Evolutionary conservation across 495 filamentous ascomycete species (phyloP).

Genomic region (Daldinia grandis): DNA sequence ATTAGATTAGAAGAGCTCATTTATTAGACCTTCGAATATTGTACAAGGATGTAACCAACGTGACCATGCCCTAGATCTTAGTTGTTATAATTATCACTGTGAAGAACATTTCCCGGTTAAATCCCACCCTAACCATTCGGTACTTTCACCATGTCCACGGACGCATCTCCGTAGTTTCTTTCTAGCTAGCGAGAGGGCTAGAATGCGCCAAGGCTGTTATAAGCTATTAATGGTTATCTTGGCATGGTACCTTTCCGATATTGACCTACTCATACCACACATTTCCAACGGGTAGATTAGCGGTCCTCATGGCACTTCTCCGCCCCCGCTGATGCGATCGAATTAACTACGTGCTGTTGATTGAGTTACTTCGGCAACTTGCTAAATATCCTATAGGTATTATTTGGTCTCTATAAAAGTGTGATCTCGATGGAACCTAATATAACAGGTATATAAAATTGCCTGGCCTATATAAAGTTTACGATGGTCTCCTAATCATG

Average conservation of each 20-base stretch:
- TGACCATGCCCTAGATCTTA: not conserved
- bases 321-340: slow-evolving; percentile 4
- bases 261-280: not conserved
- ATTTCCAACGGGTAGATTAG: not conserved
- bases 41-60: not conserved
- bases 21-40: not conserved
- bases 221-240: slow-evolving; percentile 5
- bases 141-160: not conserved
- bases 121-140: not conserved
- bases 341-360: slow-evolving; percentile 16
- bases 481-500: not conserved
- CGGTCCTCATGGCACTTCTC: slow-evolving; percentile 2
- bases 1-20: not conserved
- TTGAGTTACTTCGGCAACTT: slow-evolving; percentile 7
- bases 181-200: slow-evolving; percentile 1
- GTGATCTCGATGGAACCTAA: not conserved
- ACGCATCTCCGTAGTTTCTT: slow-evolving; percentile 6
- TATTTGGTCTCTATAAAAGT: not conserved
- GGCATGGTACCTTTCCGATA: slow-evolving; percentile 1
- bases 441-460: not conserved
- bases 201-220: slow-evolving; percentile 4
- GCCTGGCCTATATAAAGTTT: slow-evolving; percentile 13
- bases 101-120: not conserved
- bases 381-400: not conserved
- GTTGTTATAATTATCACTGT: not conserved